Conservation (phyloP, 805 yeast genomes). For the Candida patagonica region DNA sequence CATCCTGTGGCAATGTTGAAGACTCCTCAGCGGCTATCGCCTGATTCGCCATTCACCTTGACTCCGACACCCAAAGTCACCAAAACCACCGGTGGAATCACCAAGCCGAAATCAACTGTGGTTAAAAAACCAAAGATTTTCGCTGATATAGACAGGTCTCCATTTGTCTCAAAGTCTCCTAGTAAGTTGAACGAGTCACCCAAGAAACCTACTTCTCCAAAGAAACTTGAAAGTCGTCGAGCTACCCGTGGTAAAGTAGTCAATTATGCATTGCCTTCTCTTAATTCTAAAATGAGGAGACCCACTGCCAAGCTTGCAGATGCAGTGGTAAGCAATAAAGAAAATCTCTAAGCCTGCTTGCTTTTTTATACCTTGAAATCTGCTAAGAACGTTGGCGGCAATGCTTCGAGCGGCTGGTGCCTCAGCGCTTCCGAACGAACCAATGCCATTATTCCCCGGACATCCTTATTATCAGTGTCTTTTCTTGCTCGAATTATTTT, state of each 20-base stretch:
- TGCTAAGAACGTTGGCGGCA: slow-evolving; percentile 12
- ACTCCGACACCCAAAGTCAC: not conserved
- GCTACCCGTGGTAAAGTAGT: slow-evolving; percentile 45
- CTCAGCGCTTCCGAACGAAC: slow-evolving; percentile 19
- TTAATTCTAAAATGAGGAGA: slow-evolving; percentile 61
- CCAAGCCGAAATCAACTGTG: not conserved
- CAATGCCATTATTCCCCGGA: slow-evolving; percentile 26
- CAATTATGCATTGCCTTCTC: slow-evolving; percentile 59
- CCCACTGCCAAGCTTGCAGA: slow-evolving; percentile 46
- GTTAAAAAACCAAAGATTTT: not conserved
- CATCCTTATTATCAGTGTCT: slow-evolving; percentile 27
- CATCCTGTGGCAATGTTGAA: too few species aligned
- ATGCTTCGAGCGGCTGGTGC: slow-evolving; percentile 10
- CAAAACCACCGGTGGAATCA: too few species aligned
- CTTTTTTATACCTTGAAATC: slow-evolving; percentile 5
- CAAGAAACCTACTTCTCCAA: not conserved
- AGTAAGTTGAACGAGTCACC: slow-evolving; percentile 5
- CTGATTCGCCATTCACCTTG: slow-evolving; percentile 1
- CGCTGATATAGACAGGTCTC: not conserved
- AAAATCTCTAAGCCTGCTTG: slow-evolving; percentile 8
- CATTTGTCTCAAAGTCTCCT: not conserved
- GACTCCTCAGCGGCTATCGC: too few species aligned
- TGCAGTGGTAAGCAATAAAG: slow-evolving; percentile 35
- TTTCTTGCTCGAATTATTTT: slow-evolving; percentile 44
- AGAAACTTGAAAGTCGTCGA: slow-evolving; percentile 27